Percentiles rank a stretch among this genome's conserved stretches.
Evolutionary conservation across 768 basidiomycete genomes (phyloP).

Genomic region (Leucogyrophana mollusca): DNA sequence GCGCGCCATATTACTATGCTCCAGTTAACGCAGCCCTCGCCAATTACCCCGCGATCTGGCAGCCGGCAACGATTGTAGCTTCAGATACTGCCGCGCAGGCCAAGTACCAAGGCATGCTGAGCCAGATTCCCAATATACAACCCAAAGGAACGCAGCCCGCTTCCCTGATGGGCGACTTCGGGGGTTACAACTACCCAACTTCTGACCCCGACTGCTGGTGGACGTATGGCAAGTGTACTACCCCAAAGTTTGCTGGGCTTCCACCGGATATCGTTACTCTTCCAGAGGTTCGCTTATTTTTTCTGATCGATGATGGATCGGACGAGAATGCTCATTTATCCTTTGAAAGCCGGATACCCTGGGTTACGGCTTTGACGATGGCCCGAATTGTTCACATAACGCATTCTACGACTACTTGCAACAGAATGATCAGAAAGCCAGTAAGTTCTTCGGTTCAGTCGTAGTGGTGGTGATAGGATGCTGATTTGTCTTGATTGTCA

Average conservation of each 20-base stretch:
- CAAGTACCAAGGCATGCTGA: slow-evolving; percentile 39
- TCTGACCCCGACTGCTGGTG: slow-evolving; percentile 31
- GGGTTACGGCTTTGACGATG: slow-evolving; percentile 56
- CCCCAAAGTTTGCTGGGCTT: slow-evolving; percentile 40
- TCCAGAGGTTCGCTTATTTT: slow-evolving; percentile 39
- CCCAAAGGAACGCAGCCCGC: slow-evolving; percentile 25
- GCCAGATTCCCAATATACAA: slow-evolving; percentile 41
- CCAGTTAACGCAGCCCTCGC: slow-evolving; percentile 26
- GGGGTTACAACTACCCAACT: background rate
- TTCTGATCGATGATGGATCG: background rate
- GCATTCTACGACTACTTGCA: slow-evolving; percentile 49
- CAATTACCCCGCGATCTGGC: slow-evolving; percentile 42
- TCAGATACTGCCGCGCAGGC: slow-evolving; percentile 36
- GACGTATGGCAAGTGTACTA: slow-evolving; percentile 39
- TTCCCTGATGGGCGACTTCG: slow-evolving; percentile 2
- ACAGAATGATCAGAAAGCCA: slow-evolving; percentile 50
- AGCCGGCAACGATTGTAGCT: slow-evolving; percentile 37
- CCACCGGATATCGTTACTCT: slow-evolving; percentile 38
- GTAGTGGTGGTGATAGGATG: no score
- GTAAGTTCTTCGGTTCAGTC: slow-evolving; percentile 31
- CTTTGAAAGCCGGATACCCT: slow-evolving; percentile 42
- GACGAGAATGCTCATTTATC: background rate
- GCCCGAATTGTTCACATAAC: slow-evolving; percentile 56
- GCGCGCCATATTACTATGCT: slow-evolving; percentile 39
- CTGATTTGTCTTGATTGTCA: background rate